phyloP scores from a whole-genome alignment of 1,284 basidiomycete species.

The Porogramme epimiltina region DNA sequence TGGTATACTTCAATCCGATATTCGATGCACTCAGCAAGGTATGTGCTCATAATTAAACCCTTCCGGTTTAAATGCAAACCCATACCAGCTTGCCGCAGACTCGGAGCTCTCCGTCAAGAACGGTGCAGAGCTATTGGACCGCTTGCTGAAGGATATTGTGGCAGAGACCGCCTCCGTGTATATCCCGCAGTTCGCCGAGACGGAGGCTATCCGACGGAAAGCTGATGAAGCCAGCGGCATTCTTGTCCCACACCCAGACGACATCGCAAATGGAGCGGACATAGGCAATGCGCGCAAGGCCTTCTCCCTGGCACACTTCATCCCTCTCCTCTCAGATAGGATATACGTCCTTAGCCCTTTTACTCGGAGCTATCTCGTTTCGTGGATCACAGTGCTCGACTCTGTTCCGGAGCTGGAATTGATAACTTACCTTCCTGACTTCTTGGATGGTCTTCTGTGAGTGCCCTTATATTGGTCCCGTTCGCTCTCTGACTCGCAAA shows the following conservation, averaged over 20 bases:
- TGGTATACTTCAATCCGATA: slow-evolving; percentile 98
- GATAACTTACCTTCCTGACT: slow-evolving; percentile 92
- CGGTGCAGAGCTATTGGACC: slow-evolving; percentile 96
- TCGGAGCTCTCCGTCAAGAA: slow-evolving; percentile 98
- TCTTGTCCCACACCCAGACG: slow-evolving; percentile 64
- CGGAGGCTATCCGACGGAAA: slow-evolving; percentile 60
- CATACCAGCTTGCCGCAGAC: slow-evolving; percentile 87
- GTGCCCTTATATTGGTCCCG: slow-evolving; percentile 34
- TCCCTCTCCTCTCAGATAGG: slow-evolving; percentile 90
- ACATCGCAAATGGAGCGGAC: slow-evolving; percentile 46
- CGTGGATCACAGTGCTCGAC: slow-evolving; percentile 96
- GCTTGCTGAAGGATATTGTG: slow-evolving; percentile 96
- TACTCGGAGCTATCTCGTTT: slow-evolving; percentile 93
- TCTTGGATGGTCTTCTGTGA: slow-evolving; percentile 91
- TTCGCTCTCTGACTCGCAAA: slow-evolving; percentile 1
- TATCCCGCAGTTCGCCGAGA: slow-evolving; percentile 87
- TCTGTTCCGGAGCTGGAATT: slow-evolving; percentile 97
- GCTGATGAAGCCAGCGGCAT: slow-evolving; percentile 45
- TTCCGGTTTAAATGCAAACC: slow-evolving; percentile 3
- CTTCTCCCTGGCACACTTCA: slow-evolving; percentile 94
- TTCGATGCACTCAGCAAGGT: slow-evolving; percentile 98
- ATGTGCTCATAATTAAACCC: slow-evolving; percentile 26
- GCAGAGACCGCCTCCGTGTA: slow-evolving; percentile 96
- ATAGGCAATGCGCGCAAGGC: slow-evolving; percentile 63
- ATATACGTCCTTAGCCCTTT: slow-evolving; percentile 97